phyloP scores from a whole-genome alignment of 345 rosid genomes.

The Gossypium herbaceum region DNA sequence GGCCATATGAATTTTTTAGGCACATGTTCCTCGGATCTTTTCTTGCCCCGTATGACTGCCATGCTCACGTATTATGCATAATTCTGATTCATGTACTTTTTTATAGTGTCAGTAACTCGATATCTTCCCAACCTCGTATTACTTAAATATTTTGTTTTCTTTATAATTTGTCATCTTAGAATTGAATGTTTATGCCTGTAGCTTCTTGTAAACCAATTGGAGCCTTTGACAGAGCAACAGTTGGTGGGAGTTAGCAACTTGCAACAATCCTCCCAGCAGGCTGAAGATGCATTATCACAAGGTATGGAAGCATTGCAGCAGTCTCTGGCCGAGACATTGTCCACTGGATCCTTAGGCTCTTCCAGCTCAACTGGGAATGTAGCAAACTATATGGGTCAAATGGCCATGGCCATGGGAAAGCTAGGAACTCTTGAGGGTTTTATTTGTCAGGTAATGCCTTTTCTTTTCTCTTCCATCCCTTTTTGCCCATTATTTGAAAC shows the following conservation, averaged over 20 bases:
- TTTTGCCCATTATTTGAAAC: not conserved
- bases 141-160: not conserved
- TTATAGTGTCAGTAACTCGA: too few relatives aligned
- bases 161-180: not conserved
- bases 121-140: not conserved
- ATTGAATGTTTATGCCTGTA: constrained; percentile 30
- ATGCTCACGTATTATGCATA: not conserved
- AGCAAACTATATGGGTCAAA: constrained; percentile 98
- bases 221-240: constrained; percentile 98
- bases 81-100: too few relatives aligned
- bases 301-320: constrained; percentile 99
- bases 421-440: constrained; percentile 94
- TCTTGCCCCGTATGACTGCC: not conserved
- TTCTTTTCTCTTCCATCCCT: not conserved
- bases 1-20: not conserved
- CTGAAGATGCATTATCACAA: constrained; percentile 97
- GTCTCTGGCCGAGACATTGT: constrained; percentile 88
- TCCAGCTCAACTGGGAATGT: constrained; percentile 84
- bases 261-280: constrained; percentile 98
- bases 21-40: not conserved
- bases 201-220: constrained; percentile 87
- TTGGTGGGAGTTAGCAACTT: constrained; percentile 61
- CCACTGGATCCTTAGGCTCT: constrained; percentile 76
- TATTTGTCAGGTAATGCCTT: constrained; percentile 68
- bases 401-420: constrained; percentile 99